Evolutionary conservation across 345 rosid species (phyloP), one percentile per base, ranked within the genome.

Genomic region (Salix viminalis): DNA sequence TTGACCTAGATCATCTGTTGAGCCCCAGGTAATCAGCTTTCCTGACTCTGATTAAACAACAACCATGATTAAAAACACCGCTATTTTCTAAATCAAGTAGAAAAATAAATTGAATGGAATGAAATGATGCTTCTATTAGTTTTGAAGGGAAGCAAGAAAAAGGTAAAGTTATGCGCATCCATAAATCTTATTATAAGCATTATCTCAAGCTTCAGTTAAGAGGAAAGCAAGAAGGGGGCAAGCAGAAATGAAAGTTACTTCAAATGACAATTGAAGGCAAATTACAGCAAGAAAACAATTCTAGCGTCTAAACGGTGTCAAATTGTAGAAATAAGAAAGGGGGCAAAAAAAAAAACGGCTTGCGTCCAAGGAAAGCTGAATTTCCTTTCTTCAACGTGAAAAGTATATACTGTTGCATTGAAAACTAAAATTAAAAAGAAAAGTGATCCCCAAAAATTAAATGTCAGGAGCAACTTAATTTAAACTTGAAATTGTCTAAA

Each of bases 1-100:
- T 85, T 96, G 99, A 82, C 98, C 99, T 46, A 92, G 84, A 88
- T 96, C 99, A 85, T 92, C 99, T 14, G 98, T 88, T 56, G 98
- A 96, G 50, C 99, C 99, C 99, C 99, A 96, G 15, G 99, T 94
- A 65, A 96, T 90, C 37, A 96, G 97, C 94, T 90, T 94, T 81
- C 99, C 94, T 10, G 92, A 87, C 52, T 91, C 99, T 96, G 89
- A 75, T 82, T 52, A 69, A 73, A 67, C 52, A 71, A 68, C 61
- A 73, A 76, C 36, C 39, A 77, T n/a, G 21, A 71, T 66, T 60
- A 48, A 74, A 70, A 67, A 37, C 26, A 37, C 50, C 5, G 16
- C 19, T 41, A 14, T 24, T 69, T 72, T 32, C 39, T n/a, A 67
- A 73, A 68, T 34, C 65, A 68, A 26, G 11, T 42, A 39, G 21